Conservation (phyloP, 2,329 filamentous ascomycete genomes). For the Ramularia endophylla region DNA sequence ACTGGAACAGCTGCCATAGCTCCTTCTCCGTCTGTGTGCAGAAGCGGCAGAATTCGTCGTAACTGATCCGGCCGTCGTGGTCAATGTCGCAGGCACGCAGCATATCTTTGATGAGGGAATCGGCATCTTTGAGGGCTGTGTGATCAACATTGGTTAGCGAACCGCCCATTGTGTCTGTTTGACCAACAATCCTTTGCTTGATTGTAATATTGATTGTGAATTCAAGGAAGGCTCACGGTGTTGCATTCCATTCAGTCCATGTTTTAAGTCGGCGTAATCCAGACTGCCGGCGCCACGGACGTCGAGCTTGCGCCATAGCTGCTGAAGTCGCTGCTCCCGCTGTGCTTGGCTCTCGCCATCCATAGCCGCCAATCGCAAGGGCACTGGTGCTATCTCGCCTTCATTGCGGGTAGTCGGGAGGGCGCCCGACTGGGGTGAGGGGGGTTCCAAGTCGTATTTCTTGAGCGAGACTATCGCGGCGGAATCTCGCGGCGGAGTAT, state of each 20-base stretch:
- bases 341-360: conserved; percentile 70
- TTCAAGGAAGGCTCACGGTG: conserved; percentile 64
- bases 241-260: conserved; percentile 79
- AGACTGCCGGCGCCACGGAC: conserved; percentile 69
- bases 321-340: conserved; percentile 73
- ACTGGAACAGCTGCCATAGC: conserved; percentile 72
- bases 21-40: conserved; percentile 83
- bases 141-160: conserved; percentile 7
- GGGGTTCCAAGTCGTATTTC: conserved; percentile 7
- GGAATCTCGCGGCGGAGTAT: neutral
- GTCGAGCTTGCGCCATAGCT: conserved; percentile 79
- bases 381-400: conserved; percentile 16
- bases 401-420: conserved; percentile 10
- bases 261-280: conserved; percentile 77
- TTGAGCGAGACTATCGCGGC: conserved; percentile 6
- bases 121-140: conserved; percentile 80
- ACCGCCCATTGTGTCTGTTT: too few relatives aligned
- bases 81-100: conserved; percentile 79
- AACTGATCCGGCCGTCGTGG: conserved; percentile 84
- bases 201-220: too few relatives aligned
- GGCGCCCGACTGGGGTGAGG: conserved; percentile 3
- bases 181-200: too few relatives aligned
- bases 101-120: conserved; percentile 74
- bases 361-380: conserved; percentile 41
- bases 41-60: conserved; percentile 84